phyloP scores from a whole-genome alignment of 1,284 basidiomycete genomes.

The Bondarzewia mesenterica region DNA sequence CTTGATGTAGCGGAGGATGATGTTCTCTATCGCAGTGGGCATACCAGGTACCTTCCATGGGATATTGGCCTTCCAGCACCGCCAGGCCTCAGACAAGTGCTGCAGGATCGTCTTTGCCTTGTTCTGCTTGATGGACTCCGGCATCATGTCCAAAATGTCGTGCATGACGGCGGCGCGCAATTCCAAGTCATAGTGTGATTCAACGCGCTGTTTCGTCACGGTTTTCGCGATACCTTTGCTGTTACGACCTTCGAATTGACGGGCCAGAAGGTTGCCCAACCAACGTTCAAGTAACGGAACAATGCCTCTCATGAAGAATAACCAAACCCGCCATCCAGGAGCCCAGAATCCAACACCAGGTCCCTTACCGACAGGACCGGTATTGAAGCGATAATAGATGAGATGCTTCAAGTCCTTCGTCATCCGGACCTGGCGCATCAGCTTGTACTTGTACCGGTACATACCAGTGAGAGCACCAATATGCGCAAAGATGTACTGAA shows the following conservation, averaged over 20 bases:
- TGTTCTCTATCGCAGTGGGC: slow-evolving; percentile 98
- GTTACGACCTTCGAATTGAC: slow-evolving; percentile 97
- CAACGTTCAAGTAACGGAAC: slow-evolving; percentile 96
- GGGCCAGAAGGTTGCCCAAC: slow-evolving; percentile 95
- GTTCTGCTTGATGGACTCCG: slow-evolving; percentile 97
- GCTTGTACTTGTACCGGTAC: slow-evolving; percentile 99
- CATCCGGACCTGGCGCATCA: slow-evolving; percentile 99
- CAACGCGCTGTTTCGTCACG: slow-evolving; percentile 98
- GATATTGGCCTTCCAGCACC: slow-evolving; percentile 99
- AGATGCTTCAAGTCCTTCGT: slow-evolving; percentile 99
- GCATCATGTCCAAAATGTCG: slow-evolving; percentile 99
- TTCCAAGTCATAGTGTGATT: slow-evolving; percentile 97
- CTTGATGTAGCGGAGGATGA: slow-evolving; percentile 99
- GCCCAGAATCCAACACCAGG: slow-evolving; percentile 99
- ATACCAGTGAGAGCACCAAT: slow-evolving; percentile 98
- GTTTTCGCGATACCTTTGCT: slow-evolving; percentile 94
- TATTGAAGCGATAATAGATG: slow-evolving; percentile 98
- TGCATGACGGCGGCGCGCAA: slow-evolving; percentile 99
- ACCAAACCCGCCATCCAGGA: slow-evolving; percentile 98
- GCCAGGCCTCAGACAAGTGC: slow-evolving; percentile 96
- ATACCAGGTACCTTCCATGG: slow-evolving; percentile 97
- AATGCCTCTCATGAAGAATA: slow-evolving; percentile 99
- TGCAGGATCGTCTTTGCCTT: slow-evolving; percentile 98
- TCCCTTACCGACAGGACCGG: slow-evolving; percentile 97
- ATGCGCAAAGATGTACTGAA: slow-evolving; percentile 98